Evolutionary conservation across 345 rosid genomes (phyloP), one percentile per base, ranked within the genome.

Genomic region (Linum lewisii): DNA sequence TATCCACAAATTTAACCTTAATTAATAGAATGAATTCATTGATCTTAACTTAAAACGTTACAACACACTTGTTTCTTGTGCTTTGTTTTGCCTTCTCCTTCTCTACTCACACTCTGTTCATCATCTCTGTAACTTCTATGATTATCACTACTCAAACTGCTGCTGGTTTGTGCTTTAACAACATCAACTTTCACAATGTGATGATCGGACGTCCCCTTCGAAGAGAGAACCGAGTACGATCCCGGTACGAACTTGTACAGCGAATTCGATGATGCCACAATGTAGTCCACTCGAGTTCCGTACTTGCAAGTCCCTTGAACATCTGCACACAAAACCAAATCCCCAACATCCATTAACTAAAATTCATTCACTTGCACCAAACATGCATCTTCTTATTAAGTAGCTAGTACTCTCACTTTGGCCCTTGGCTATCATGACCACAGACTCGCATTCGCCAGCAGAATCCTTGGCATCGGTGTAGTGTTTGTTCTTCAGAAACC

Each of bases 301-400:
- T 92, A 92, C 77, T 84, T 92, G 80, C 98, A 92, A 0, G 98
- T 92, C 60, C 98, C 98, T 63, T 92, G 98, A 50, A 92, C 96
- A 56, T 87, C 98, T 91, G 75, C 69, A 59, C 32, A 18, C 32
- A 18, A 10, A 4, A 10, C 56, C 56, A 21, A 11, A 42, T 38
- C 9, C 6, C 11, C 47, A 5, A 42, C 47, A 42, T 34, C 38
- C 7, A 34, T 42, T 42, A 49, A 47, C 15, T 18, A 54, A 21
- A 4, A 4, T 21, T 21, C 24, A 14, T 13, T 54, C 57, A 21
- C 22, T 22, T 54, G 18, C 16, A 7, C 4, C 24, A 38, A 25
- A 3, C 7, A 38, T 38, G 11, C 16, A 21, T 4, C n/a, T n/a
- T n/a, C n/a, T n/a, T n/a, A n/a, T n/a, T n/a, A n/a, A n/a, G n/a